Conservation (phyloP, 164 flowering plant genomes). For the Magnolia changhungtana region DNA sequence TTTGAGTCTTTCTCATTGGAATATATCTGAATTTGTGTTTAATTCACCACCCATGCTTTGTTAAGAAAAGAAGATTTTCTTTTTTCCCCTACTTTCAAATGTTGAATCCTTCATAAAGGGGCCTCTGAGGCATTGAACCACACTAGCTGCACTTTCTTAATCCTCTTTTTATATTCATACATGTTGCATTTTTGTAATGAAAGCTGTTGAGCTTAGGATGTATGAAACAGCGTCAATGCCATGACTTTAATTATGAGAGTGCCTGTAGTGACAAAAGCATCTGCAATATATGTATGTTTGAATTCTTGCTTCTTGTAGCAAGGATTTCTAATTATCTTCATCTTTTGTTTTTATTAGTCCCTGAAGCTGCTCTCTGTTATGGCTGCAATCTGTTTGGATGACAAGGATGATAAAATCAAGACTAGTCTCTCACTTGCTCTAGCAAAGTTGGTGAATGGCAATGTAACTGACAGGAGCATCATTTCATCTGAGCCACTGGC, state of each 20-base stretch:
- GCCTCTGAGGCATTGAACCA: background rate
- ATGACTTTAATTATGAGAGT: background rate
- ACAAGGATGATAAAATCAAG: conserved; percentile 60
- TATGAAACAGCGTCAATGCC: background rate
- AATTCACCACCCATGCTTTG: conserved; percentile 79
- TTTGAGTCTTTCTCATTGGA: no score
- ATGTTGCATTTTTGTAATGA: background rate
- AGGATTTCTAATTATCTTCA: background rate
- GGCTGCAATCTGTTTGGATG: conserved; percentile 88
- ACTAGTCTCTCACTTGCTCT: conserved; percentile 64
- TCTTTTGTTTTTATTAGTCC: conserved; percentile 67
- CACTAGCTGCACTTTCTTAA: background rate
- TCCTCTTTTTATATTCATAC: background rate
- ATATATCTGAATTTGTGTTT: conserved; percentile 19
- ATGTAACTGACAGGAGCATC: conserved; percentile 40
- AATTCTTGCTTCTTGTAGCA: background rate
- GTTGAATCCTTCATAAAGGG: conserved; percentile 1
- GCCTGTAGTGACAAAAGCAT: background rate
- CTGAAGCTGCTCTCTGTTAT: conserved; percentile 83
- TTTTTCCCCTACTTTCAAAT: background rate
- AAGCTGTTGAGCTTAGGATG: background rate
- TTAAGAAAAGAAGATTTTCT: conserved; percentile 60
- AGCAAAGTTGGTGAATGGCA: conserved; percentile 37
- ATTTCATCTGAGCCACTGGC: conserved; percentile 79
- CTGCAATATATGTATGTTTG: background rate